Base-by-base conservation (phyloP, 352 stramenopile genomes). In the Globisporangium cederbergense region DNA sequence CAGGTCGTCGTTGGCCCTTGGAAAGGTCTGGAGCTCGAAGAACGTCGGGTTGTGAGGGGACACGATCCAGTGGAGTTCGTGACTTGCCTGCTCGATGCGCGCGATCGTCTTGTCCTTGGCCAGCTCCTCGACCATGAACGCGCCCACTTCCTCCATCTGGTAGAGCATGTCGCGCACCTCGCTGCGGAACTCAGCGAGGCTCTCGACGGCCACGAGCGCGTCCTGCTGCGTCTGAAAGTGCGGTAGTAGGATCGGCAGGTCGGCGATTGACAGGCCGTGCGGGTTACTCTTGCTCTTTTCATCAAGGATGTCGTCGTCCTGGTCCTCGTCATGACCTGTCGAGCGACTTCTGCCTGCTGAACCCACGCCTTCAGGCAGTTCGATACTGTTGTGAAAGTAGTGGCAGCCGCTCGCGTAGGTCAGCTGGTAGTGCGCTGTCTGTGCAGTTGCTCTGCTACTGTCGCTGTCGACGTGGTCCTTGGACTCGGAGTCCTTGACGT, bases 111-210 rank as follows among this genome's bases (percentile, higher is more conserved):
- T 86, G 20, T 78, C 72, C 54, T 89, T 90, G 20, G 74, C 74
- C n/a, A 90, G 58, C 51, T 90, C 79, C 49, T 90, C 79, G 6
- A 89, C 77, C 61, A 89, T 68, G 56, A 90, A 90, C 69, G 78
- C 76, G 6, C 77, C 81, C 1, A 89, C 81, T 58, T 90, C 77
- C 32, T 85, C 65, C 77, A 90, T 88, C 58, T 89, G 79, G 28
- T 88, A 88, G 25, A 88, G 49, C 10, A 83, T 74, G 42, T 88
- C 77, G 18, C 79, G 77, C 42, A 88, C 53, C 34, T 74, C 77
- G 10, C 72, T 68, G 16, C 69, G 76, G 28, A 90, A 77, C 5
- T 83, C 66, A 0, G 55, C 64, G 16, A 85, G 58, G 18, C 70
- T 64, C n/a, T 89, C 76, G 2, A 88, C 72, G 4, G 69, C 67